Base-by-base conservation (phyloP, 352 stramenopile species). In the Phytophthora sojae region DNA sequence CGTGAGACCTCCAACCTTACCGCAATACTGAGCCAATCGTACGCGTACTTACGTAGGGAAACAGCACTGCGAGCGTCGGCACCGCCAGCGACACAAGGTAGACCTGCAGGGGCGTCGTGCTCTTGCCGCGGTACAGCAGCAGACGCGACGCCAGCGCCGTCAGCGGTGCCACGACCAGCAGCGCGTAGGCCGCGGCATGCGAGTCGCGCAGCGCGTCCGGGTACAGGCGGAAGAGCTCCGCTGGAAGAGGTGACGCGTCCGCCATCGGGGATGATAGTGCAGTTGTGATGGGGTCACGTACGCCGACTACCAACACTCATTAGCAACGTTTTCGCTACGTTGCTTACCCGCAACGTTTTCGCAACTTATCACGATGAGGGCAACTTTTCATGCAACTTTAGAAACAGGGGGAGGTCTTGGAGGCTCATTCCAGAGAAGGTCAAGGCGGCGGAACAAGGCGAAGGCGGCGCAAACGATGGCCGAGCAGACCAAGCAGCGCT, bases 151-250 rank as follows among this genome's bases (percentile, higher is more conserved):
- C 75, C 0, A 92, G 61, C 11, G 70, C 55, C 14, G 61, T 77
- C 23, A 85, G 14, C 4, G 82, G 82, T 6, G 73, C 73, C 49
- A 91, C 75, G 0, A 91, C 69, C 25, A 89, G 58, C 35, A 92
- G 71, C 47, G 73, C 56, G 35, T 88, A 90, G 7, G 65, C 74
- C 5, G 82, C 81, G 14, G 74, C 47, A 44, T 78, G 61, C 39
- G 77, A 79, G 68, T 90, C 81, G 17, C 81, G 69, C 19, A 82
- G 51, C 32, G 85, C 83, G 56, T 88, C 80, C 15, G 77, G 77
- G 61, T 76, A 82, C 56, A 89, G 69, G 47, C 56, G 67, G 63
- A 81, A 84, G 63, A 88, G 76, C 60, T 73, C 35, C 35, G 11
- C 69, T 19, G 70, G 66, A 35, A 49, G 59, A 66, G 64, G 15